A percentile compares a stretch with the other conserved stretches of the same genome.
These are phyloP conservation scores for Cardamine occulta DNA, from an alignment of 345 rosid species.

Conservation along the genomic window DNA sequence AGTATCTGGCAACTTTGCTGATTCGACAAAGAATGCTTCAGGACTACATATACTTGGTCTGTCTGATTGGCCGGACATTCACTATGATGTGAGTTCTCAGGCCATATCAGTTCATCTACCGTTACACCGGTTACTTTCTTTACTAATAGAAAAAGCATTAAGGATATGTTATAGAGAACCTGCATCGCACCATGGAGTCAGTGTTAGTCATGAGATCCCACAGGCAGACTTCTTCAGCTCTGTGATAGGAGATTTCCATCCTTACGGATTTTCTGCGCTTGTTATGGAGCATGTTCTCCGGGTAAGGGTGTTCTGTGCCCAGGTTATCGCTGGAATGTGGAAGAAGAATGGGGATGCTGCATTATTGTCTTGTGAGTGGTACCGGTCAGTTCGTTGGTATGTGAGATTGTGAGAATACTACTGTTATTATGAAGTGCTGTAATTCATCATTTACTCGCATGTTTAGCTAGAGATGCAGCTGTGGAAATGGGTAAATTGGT, in stretches of 20 bases:
- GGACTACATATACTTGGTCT: conserved; percentile 53
- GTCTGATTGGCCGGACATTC: conserved; percentile 72
- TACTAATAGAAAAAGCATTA: conserved; percentile 75
- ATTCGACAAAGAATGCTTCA: conserved; percentile 45
- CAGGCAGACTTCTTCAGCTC: conserved; percentile 67
- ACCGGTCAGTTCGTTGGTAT: conserved; percentile 82
- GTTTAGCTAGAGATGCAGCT: conserved; percentile 9
- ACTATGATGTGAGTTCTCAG: conserved; percentile 78
- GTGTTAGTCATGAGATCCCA: conserved; percentile 42
- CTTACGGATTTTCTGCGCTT: conserved; percentile 78
- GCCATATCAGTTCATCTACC: conserved; percentile 85
- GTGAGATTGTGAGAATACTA: conserved; percentile 31
- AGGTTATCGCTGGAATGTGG: conserved; percentile 97
- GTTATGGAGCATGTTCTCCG: conserved; percentile 93
- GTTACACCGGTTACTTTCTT: conserved; percentile 74
- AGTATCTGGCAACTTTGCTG: conserved; percentile 40
- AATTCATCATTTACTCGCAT: conserved; percentile 24
- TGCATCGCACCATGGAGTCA: conserved; percentile 37
- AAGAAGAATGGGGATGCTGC: conserved; percentile 88
- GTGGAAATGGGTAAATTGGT: conserved; percentile 3
- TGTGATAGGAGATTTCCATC: conserved; percentile 65
- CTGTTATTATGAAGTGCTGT: conserved; percentile 26
- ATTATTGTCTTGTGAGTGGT: conserved; percentile 68
- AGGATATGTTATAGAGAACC: conserved; percentile 67
- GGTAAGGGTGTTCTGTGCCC: conserved; percentile 85